Evolutionary conservation across 2,329 filamentous ascomycete genomes (phyloP).

Genomic region (Diaporthe velutina): DNA sequence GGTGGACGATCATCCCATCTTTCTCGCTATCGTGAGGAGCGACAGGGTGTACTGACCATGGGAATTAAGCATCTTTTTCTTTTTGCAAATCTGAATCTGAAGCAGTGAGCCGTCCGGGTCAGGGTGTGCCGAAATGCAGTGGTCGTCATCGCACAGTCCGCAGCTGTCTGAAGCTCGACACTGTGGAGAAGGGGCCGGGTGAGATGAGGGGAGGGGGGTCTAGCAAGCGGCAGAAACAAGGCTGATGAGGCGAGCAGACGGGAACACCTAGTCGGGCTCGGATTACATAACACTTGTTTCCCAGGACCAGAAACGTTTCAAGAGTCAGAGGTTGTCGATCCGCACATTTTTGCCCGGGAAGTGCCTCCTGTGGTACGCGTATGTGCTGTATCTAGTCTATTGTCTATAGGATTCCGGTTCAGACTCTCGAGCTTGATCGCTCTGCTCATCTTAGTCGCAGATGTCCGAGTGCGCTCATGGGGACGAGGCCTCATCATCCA

Average conservation of each 20-base stretch:
- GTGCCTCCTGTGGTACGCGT: neutral
- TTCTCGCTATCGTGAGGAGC: neutral
- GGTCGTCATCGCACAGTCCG: conserved; percentile 36
- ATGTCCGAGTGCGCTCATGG: neutral
- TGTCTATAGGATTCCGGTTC: too few relatives aligned
- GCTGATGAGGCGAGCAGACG: neutral
- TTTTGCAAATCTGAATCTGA: conserved; percentile 32
- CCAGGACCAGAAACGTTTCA: conserved; percentile 11
- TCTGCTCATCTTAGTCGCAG: neutral
- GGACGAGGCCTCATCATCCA: conserved; percentile 13
- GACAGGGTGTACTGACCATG: conserved; percentile 29
- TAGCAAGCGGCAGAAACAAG: neutral
- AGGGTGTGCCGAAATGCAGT: conserved; percentile 28
- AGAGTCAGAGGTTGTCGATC: conserved; percentile 20
- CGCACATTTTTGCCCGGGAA: neutral
- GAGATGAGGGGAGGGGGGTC: neutral
- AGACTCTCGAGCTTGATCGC: neutral
- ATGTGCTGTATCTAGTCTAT: neutral
- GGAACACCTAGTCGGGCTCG: neutral
- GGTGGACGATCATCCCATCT: conserved; percentile 26
- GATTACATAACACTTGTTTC: conserved; percentile 20
- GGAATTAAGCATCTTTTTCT: conserved; percentile 36
- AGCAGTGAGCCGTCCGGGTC: conserved; percentile 22
- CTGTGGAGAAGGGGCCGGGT: conserved; percentile 17
- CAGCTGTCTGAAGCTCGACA: neutral